phyloP scores from a whole-genome alignment of 2,329 filamentous ascomycete genomes.

The Calonectria pseudoturangicola region DNA sequence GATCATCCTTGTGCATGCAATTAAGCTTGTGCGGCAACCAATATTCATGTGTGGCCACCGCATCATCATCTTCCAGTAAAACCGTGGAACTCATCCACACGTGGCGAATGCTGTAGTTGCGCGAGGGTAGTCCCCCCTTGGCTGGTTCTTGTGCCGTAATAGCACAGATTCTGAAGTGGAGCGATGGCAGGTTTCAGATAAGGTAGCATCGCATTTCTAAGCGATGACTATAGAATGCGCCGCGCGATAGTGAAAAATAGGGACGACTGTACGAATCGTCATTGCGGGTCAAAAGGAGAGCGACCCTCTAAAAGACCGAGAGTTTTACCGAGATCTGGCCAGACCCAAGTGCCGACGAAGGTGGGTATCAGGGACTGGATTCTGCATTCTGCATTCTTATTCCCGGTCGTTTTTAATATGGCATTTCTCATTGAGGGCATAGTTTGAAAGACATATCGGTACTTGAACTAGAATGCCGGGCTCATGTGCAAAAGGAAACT shows the following conservation, averaged over 20 bases:
- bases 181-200: background rate
- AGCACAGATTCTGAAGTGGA: background rate
- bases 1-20: background rate
- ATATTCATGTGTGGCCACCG: background rate
- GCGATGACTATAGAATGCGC: constrained; percentile 14
- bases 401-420: background rate
- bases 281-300: constrained; percentile 9
- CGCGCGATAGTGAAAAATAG: background rate
- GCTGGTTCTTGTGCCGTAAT: background rate
- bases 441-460: too few species aligned
- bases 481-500: too few species aligned
- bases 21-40: background rate
- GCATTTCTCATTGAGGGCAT: too few species aligned
- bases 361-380: too few species aligned
- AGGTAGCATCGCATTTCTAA: constrained; percentile 13
- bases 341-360: background rate
- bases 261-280: background rate
- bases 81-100: background rate
- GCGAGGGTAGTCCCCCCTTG: background rate
- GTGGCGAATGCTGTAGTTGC: background rate
- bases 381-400: too few species aligned
- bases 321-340: background rate
- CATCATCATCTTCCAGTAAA: background rate
- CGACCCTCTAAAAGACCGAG: constrained; percentile 5
- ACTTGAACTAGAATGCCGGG: too few species aligned